Evolutionary conservation across 805 yeast species (phyloP).

Genomic region (Diddensiella caesifluorescens): DNA sequence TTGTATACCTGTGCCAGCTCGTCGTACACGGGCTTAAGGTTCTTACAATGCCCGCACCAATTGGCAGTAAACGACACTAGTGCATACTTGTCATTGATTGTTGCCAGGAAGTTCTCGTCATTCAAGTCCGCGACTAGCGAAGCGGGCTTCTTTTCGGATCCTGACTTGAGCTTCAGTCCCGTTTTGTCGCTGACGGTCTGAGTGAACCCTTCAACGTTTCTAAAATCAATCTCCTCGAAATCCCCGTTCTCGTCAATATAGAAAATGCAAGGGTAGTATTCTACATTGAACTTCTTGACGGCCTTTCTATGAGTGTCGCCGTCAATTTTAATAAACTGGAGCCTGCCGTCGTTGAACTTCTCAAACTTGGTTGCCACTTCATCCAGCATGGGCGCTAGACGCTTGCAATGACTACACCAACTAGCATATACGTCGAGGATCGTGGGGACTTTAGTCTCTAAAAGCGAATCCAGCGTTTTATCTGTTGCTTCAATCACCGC

Average conservation of each 20-base stretch:
- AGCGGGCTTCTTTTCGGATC: slow-evolving; percentile 11
- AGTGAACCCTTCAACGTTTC: slow-evolving; percentile 46
- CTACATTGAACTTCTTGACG: slow-evolving; percentile 45
- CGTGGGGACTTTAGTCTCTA: slow-evolving; percentile 56
- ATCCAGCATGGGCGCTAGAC: slow-evolving; percentile 77
- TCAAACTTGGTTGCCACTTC: slow-evolving; percentile 66
- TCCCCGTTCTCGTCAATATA: slow-evolving; percentile 18
- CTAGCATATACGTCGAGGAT: slow-evolving; percentile 66
- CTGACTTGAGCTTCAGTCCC: slow-evolving; percentile 28
- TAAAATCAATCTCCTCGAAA: slow-evolving; percentile 48
- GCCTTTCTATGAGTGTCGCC: slow-evolving; percentile 53
- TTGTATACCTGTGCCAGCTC: slow-evolving; percentile 45
- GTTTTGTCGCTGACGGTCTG: slow-evolving; percentile 42
- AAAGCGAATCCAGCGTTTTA: slow-evolving; percentile 57
- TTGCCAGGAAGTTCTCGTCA: slow-evolving; percentile 42
- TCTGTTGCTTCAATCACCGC: slow-evolving; percentile 33
- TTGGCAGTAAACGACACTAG: slow-evolving; percentile 53
- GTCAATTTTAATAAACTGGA: slow-evolving; percentile 52
- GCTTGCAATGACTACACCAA: slow-evolving; percentile 96
- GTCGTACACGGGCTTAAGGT: slow-evolving; percentile 47
- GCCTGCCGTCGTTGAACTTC: slow-evolving; percentile 35
- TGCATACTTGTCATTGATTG: slow-evolving; percentile 36
- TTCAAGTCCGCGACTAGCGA: slow-evolving; percentile 17
- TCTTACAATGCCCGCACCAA: slow-evolving; percentile 57
- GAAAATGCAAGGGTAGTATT: slow-evolving; percentile 66